These are phyloP conservation scores for Solanum hybrid DNA, from an alignment of 305 asterid genomes.

Conservation along the genomic window DNA sequence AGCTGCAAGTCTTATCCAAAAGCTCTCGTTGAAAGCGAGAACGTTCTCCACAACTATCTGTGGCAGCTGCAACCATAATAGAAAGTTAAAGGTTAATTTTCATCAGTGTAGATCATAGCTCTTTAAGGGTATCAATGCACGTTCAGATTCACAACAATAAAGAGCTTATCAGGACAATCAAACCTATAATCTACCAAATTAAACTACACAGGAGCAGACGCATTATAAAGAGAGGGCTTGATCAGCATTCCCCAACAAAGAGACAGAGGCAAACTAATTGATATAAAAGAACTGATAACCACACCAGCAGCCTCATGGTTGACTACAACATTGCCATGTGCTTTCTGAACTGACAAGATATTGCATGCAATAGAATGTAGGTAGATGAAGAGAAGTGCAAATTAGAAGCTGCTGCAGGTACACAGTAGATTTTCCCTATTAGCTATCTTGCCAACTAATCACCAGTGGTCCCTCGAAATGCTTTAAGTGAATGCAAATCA, in stretches of 20 bases:
- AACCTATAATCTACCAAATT: background rate
- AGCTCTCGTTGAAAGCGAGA: slow-evolving; percentile 83
- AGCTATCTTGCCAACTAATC: background rate
- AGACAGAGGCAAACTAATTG: background rate
- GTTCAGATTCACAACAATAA: background rate
- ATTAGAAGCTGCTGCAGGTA: background rate
- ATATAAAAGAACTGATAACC: background rate
- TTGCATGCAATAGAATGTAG: background rate
- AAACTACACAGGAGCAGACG: background rate
- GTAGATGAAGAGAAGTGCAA: background rate
- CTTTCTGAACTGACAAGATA: background rate
- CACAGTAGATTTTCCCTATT: background rate
- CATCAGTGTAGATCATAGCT: background rate
- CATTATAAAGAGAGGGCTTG: background rate
- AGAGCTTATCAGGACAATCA: background rate
- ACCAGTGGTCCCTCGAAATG: background rate
- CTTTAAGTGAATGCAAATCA: background rate
- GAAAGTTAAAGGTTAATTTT: background rate
- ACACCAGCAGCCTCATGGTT: background rate
- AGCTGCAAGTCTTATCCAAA: slow-evolving; percentile 92
- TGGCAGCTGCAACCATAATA: slow-evolving; percentile 45
- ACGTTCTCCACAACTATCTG: slow-evolving; percentile 82
- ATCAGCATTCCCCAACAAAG: background rate
- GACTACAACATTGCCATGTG: background rate
- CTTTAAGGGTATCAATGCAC: background rate